Percentiles rank a stretch among this genome's conserved stretches.
Evolutionary conservation across 1,139 yeast genomes (phyloP).

Genomic region (Kodamaea sp.): DNA sequence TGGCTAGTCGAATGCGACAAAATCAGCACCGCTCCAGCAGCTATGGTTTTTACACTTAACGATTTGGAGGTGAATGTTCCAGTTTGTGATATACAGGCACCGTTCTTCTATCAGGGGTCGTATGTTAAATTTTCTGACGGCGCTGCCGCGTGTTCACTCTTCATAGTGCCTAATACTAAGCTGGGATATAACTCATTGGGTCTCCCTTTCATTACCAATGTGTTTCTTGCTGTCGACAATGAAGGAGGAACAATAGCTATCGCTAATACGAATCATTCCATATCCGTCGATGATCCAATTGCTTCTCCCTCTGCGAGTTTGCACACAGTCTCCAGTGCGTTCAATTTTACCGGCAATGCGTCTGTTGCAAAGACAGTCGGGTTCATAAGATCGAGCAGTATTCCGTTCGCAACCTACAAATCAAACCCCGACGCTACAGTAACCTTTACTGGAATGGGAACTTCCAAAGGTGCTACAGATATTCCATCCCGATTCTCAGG

Average conservation of each 20-base stretch:
- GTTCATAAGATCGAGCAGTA: slow-evolving; percentile 39
- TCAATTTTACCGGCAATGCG: slow-evolving; percentile 1
- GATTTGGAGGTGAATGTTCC: slow-evolving; percentile 56
- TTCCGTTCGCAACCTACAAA: slow-evolving; percentile 46
- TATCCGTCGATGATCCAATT: slow-evolving; percentile 3
- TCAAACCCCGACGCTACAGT: slow-evolving; percentile 1
- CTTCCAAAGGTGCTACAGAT: slow-evolving; percentile 1
- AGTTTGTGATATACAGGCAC: slow-evolving; percentile 48
- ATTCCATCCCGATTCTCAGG: slow-evolving; percentile 10
- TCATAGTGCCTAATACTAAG: slow-evolving; percentile 50
- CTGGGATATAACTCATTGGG: slow-evolving; percentile 65
- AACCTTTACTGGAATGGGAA: not conserved
- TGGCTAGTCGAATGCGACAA: slow-evolving; percentile 75
- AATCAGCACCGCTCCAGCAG: slow-evolving; percentile 42
- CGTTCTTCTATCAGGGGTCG: slow-evolving; percentile 27
- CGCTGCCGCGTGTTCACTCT: slow-evolving; percentile 59
- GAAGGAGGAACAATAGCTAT: slow-evolving; percentile 60
- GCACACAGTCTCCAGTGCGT: not conserved
- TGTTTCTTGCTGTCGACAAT: slow-evolving; percentile 68
- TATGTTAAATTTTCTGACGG: slow-evolving; percentile 55
- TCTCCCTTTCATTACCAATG: slow-evolving; percentile 53
- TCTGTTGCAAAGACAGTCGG: slow-evolving; percentile 20
- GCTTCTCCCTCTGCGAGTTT: slow-evolving; percentile 1
- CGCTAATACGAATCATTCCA: slow-evolving; percentile 40
- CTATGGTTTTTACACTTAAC: slow-evolving; percentile 56